phyloP scores from a whole-genome alignment of 2,329 filamentous ascomycete genomes.

The Beauveria brongniartii region DNA sequence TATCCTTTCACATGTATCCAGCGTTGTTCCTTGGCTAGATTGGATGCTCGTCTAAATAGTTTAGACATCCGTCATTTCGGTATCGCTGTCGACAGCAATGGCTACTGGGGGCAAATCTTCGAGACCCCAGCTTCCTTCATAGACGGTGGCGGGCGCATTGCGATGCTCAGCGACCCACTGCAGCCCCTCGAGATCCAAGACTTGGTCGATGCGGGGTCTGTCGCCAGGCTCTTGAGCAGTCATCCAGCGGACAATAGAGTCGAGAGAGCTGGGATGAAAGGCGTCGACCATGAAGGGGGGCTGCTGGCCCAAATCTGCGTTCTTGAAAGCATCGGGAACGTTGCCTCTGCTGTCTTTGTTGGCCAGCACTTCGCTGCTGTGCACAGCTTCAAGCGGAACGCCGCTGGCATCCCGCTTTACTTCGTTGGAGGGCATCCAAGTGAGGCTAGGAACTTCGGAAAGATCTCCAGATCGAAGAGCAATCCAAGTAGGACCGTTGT shows the following conservation, averaged over 20 bases:
- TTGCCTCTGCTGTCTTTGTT: conserved; percentile 27
- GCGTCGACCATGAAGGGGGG: conserved; percentile 85
- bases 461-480: conserved; percentile 84
- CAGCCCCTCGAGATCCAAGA: conserved; percentile 66
- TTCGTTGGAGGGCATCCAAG: conserved; percentile 65
- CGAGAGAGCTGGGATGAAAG: conserved; percentile 64
- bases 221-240: conserved; percentile 65
- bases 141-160: conserved; percentile 85
- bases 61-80: conserved; percentile 54
- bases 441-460: conserved; percentile 79
- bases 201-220: conserved; percentile 65
- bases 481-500: conserved; percentile 88
- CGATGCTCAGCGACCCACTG: conserved; percentile 72
- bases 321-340: conserved; percentile 38
- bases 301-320: conserved; percentile 50
- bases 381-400: conserved; percentile 30
- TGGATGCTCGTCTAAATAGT: background rate
- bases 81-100: conserved; percentile 35
- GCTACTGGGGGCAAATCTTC: conserved; percentile 40
- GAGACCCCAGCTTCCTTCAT: conserved; percentile 92
- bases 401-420: conserved; percentile 66
- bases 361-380: conserved; percentile 26
- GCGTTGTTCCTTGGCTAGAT: conserved; percentile 10
- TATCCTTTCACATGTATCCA: conserved; percentile 4
- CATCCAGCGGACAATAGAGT: conserved; percentile 82